Base-by-base conservation (phyloP, 2,329 filamentous ascomycete species). In the Diaporthe batatas region DNA sequence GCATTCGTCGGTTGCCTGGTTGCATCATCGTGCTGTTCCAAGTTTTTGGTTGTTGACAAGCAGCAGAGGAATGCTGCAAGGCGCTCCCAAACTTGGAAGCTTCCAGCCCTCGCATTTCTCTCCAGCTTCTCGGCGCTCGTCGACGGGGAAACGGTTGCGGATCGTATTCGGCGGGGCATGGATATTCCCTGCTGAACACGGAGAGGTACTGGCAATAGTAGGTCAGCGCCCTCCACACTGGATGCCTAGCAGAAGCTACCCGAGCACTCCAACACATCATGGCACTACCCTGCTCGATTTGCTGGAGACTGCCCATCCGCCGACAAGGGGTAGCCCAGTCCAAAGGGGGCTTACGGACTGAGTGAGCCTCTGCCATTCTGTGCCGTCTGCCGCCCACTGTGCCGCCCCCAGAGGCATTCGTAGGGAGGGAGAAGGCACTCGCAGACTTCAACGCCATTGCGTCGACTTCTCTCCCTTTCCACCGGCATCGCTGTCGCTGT, bases 101-200 rank as follows among this genome's bases (percentile, higher is more conserved):
- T 59, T 59, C 68, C 68, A 62, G 68, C 68, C 68, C n/a, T 67
- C 47, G 62, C 47, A 53, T 67, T 70, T 53, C 49, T 54, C 55
- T 32, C 55, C 55, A 70, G 68, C 44, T 51, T 70, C 53, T 58
- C 18, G 44, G 11, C 55, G 68, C 58, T 44, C 47, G 68, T 70
- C 68, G 68, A 59, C 68, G 23, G 55, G 68, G 68, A 54, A 70
- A 70, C 68, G 49, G 58, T n/a, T 11, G 47, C 55, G 58, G 55
- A 54, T 59, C 55, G 55, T 70, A 62, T 62, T 62, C 44, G 29
- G 68, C 16, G 58, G 47, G 54, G 34, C 47, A 49, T 36, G 54
- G 54, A 47, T 16, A 14, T n/a, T 2, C 62, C 62, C 32, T 65
- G 44, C 62, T 36, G 1, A 2, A 0, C 7, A 2, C 18, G 5